Percentiles rank a stretch among this genome's conserved stretches.
Conservation (phyloP, 495 filamentous ascomycete species). For the Podospora conica region DNA sequence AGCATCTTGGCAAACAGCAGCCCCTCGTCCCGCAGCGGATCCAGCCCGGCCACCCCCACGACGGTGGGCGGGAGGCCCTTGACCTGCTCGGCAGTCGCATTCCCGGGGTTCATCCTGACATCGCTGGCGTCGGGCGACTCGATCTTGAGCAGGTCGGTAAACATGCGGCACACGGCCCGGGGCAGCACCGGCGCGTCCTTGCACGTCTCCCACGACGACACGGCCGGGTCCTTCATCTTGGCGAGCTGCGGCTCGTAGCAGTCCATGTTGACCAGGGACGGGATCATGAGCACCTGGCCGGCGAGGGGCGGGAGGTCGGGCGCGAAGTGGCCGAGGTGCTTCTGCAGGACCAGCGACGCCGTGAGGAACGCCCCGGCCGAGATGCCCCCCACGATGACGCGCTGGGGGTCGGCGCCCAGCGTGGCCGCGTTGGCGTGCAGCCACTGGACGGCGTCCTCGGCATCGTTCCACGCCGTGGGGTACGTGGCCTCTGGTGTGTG, state of each 20-base stretch:
- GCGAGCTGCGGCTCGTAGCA: constrained; percentile 32
- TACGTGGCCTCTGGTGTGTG: constrained; percentile 40
- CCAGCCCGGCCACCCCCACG: constrained; percentile 19
- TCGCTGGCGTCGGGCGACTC: constrained; percentile 17
- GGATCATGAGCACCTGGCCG: constrained; percentile 43
- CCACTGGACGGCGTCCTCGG: constrained; percentile 44
- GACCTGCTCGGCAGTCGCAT: constrained; percentile 33
- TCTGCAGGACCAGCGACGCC: constrained; percentile 34
- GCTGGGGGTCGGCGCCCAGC: constrained; percentile 28
- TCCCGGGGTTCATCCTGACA: constrained; percentile 34
- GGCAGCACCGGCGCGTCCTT: constrained; percentile 37
- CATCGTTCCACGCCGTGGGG: constrained; percentile 42
- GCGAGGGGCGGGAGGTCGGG: constrained; percentile 27
- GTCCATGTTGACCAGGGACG: constrained; percentile 25
- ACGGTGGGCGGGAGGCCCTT: constrained; percentile 35
- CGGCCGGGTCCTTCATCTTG: constrained; percentile 26
- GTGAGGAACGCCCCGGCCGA: constrained; percentile 42
- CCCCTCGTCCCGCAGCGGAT: constrained; percentile 43
- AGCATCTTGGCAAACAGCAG: constrained; percentile 39
- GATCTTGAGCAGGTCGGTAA: constrained; percentile 30
- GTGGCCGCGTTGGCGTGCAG: constrained; percentile 32
- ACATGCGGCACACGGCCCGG: constrained; percentile 25
- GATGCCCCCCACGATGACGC: constrained; percentile 42
- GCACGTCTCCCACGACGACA: constrained; percentile 35
- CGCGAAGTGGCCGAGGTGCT: constrained; percentile 18